phyloP scores from a whole-genome alignment of 2,329 filamentous ascomycete genomes.

The Hypoxylon rubiginosum region DNA sequence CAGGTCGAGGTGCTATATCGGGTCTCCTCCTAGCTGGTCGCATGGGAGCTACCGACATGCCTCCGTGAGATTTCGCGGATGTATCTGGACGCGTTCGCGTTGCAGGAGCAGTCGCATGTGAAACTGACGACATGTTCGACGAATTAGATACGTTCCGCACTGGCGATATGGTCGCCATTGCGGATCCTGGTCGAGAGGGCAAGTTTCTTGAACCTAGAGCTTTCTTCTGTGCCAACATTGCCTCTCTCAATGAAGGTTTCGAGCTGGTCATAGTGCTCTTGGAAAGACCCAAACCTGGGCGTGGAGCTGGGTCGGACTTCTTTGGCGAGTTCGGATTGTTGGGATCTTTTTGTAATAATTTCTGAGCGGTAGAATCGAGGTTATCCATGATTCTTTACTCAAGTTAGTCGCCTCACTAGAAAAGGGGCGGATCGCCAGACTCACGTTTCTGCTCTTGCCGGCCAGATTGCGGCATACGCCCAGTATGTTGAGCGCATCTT shows the following conservation, averaged over 20 bases:
- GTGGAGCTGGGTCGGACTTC: slow-evolving; percentile 64
- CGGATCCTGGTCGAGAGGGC: slow-evolving; percentile 71
- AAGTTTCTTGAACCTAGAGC: slow-evolving; percentile 67
- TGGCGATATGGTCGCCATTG: slow-evolving; percentile 73
- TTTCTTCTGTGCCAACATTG: slow-evolving; percentile 86
- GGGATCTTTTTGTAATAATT: slow-evolving; percentile 84
- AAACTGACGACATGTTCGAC: slow-evolving; percentile 53
- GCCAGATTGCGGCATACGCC: slow-evolving; percentile 84
- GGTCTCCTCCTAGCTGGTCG: slow-evolving; percentile 70
- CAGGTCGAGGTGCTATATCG: slow-evolving; percentile 70
- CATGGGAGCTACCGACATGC: slow-evolving; percentile 74
- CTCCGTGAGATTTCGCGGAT: slow-evolving; percentile 63
- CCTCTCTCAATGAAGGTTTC: slow-evolving; percentile 81
- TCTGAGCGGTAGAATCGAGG: slow-evolving; percentile 83
- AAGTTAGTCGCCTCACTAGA: slow-evolving; percentile 25
- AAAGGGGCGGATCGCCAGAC: slow-evolving; percentile 52
- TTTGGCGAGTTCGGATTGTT: slow-evolving; percentile 81
- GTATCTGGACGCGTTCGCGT: slow-evolving; percentile 59
- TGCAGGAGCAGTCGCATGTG: slow-evolving; percentile 52
- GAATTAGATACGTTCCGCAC: slow-evolving; percentile 58
- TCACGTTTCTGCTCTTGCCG: slow-evolving; percentile 79
- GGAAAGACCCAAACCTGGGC: slow-evolving; percentile 72
- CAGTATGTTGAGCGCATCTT: slow-evolving; percentile 89
- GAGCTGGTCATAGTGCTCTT: slow-evolving; percentile 71
- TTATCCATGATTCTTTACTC: slow-evolving; percentile 78